Evolutionary conservation across 2,329 filamentous ascomycete genomes (phyloP).

Genomic region (Aspergillus quadricinctus): DNA sequence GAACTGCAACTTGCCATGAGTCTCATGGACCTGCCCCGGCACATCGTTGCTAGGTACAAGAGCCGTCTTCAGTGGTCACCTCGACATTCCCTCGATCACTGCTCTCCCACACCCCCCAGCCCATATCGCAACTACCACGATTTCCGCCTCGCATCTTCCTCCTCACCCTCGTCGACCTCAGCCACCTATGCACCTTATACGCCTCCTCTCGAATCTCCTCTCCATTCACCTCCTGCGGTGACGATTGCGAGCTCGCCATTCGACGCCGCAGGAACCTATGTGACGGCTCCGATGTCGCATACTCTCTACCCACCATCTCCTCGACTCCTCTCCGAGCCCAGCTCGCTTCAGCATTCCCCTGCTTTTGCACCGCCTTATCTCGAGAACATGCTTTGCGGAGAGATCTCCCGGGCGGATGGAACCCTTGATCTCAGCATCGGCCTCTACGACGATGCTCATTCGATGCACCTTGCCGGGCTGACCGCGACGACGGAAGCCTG

Average conservation of each 20-base stretch:
- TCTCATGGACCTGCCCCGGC: slow-evolving; percentile 69
- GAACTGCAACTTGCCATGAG: slow-evolving; percentile 59
- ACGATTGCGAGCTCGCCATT: slow-evolving; percentile 36
- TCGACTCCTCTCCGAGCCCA: slow-evolving; percentile 30
- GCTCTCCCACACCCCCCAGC: slow-evolving; percentile 34
- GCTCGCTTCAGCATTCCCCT: slow-evolving; percentile 31
- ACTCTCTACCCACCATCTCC: slow-evolving; percentile 34
- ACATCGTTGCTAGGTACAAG: slow-evolving; percentile 65
- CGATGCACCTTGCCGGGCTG: slow-evolving; percentile 31
- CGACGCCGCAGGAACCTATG: slow-evolving; percentile 28
- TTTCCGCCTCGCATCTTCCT: slow-evolving; percentile 30
- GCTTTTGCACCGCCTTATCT: slow-evolving; percentile 36
- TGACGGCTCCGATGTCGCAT: slow-evolving; percentile 32
- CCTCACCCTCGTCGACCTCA: slow-evolving; percentile 35
- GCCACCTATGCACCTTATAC: slow-evolving; percentile 38
- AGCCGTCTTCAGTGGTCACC: slow-evolving; percentile 61
- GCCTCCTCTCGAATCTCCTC: slow-evolving; percentile 38
- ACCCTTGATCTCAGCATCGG: slow-evolving; percentile 26
- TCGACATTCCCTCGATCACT: slow-evolving; percentile 34
- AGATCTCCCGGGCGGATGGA: slow-evolving; percentile 25
- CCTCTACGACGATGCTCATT: slow-evolving; percentile 29
- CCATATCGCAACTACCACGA: slow-evolving; percentile 29
- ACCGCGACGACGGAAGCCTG: slow-evolving; percentile 33
- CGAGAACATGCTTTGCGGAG: slow-evolving; percentile 29
- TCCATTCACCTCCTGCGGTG: slow-evolving; percentile 37